Conservation (phyloP, 2,329 filamentous ascomycete genomes). For the Colletotrichum coccodes region DNA sequence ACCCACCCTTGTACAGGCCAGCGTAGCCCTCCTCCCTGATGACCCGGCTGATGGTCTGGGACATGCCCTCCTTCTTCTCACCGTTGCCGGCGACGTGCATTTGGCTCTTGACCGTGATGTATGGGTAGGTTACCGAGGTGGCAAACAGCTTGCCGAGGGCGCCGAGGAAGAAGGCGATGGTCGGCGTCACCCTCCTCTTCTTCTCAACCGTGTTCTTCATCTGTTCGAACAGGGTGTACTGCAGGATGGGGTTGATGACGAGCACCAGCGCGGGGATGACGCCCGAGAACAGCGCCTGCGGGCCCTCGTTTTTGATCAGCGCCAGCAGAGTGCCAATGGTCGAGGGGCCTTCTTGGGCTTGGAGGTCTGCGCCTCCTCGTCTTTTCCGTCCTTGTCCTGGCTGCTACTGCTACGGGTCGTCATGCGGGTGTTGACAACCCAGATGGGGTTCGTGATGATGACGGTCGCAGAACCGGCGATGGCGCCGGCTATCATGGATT, state of each 20-base stretch:
- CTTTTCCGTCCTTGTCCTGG: slow-evolving; percentile 40
- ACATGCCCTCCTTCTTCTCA: slow-evolving; percentile 83
- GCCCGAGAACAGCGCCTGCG: slow-evolving; percentile 86
- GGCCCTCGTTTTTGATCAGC: slow-evolving; percentile 86
- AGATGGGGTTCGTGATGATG: slow-evolving; percentile 97
- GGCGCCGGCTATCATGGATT: slow-evolving; percentile 95
- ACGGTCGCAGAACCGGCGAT: slow-evolving; percentile 95
- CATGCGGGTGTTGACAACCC: slow-evolving; percentile 99
- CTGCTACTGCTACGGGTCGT: slow-evolving; percentile 80
- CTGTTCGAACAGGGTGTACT: slow-evolving; percentile 99
- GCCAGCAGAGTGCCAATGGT: slow-evolving; percentile 85
- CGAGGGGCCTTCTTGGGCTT: slow-evolving; percentile 66
- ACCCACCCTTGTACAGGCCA: slow-evolving; percentile 84
- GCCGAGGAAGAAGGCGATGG: slow-evolving; percentile 89
- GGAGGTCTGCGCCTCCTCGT: slow-evolving; percentile 54
- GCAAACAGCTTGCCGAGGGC: slow-evolving; percentile 95
- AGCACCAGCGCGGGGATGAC: slow-evolving; percentile 92
- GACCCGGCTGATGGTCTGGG: slow-evolving; percentile 80
- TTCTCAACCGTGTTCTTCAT: slow-evolving; percentile 91
- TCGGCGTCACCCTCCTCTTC: slow-evolving; percentile 78
- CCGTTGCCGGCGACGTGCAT: slow-evolving; percentile 90
- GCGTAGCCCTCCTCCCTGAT: slow-evolving; percentile 89
- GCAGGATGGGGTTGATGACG: slow-evolving; percentile 97
- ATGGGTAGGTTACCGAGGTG: slow-evolving; percentile 94
- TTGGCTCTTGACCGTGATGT: slow-evolving; percentile 98